Conservation (phyloP, 176 grass and related monocot genomes). For the Lolium perenne region DNA sequence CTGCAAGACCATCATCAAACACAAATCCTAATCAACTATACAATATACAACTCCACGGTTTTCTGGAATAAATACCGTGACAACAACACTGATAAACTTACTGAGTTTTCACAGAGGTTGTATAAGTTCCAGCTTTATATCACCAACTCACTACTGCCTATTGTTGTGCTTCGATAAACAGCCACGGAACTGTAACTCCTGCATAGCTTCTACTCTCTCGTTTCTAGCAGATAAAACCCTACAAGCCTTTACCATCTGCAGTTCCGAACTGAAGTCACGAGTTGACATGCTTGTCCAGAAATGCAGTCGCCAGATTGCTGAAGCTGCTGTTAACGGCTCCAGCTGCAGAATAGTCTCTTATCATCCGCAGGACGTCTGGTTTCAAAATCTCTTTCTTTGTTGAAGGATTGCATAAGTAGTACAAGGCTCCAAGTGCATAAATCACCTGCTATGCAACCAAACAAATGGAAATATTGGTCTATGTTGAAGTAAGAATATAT, state of each 20-base stretch:
- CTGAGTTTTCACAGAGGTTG: background rate
- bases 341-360: conserved; percentile 60
- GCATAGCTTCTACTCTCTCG: background rate
- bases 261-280: conserved; percentile 28
- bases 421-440: conserved; percentile 79
- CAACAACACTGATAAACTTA: background rate
- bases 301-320: conserved; percentile 71
- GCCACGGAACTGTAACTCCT: background rate
- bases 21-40: background rate
- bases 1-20: background rate
- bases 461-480: background rate
- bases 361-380: conserved; percentile 54
- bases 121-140: background rate
- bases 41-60: background rate
- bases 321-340: conserved; percentile 50
- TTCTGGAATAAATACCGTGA: background rate
- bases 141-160: background rate
- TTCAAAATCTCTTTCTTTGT: conserved; percentile 75
- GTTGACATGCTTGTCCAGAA: conserved; percentile 63
- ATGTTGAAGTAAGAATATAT: background rate
- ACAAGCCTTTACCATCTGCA: background rate
- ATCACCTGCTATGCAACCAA: conserved; percentile 55
- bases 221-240: background rate
- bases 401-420: conserved; percentile 63
- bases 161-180: background rate